Base-by-base conservation (phyloP, 139 green algal species). In the Chlorella sp. region DNA sequence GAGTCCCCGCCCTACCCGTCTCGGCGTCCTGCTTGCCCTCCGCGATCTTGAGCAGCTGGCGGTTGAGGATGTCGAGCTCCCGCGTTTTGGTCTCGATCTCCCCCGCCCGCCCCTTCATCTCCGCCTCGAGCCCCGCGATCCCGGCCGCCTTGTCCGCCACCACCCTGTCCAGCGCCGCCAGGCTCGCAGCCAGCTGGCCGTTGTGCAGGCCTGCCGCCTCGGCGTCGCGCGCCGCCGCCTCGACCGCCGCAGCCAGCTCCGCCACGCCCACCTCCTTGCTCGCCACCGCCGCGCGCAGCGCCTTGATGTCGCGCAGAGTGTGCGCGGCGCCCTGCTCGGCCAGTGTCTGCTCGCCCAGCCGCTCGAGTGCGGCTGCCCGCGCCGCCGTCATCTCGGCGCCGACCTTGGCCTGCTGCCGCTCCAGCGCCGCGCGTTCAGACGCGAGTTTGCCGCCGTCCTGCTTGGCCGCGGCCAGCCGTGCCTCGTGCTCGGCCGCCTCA, bases 1-100 rank as follows among this genome's bases (percentile, higher is more conserved):
- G n/a, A n/a, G n/a, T n/a, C 38, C 65, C 43, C 38, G 40, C 9
- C 68, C 51, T 38, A 79, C 82, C 83, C 65, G 77, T 83, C 56
- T 88, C 84, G 73, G 86, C 81, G 25, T 89, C 81, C 72, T 84
- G 79, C 67, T 79, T 76, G 55, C 77, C 71, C 4, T 77, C 82
- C 48, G 77, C 79, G 41, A 92, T 65, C 58, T 88, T 84, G 43
- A 89, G 82, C 63, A 83, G 84, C 75, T 88, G 83, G 17, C 82
- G 76, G 82, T 98, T 98, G 15, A 98, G 87, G 29, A 81, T 36
- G 63, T 96, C 93, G 48, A 94, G 88, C 69, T 94, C 90, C 3
- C 89, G 89, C 14, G 91, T 96, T 77, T 91, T 91, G 76, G 91
- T 91, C 73, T 97, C 93, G 64, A 98, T 94, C 69, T 96, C 91